Conservation (phyloP, 345 rosid species). For the Firmiana major region DNA sequence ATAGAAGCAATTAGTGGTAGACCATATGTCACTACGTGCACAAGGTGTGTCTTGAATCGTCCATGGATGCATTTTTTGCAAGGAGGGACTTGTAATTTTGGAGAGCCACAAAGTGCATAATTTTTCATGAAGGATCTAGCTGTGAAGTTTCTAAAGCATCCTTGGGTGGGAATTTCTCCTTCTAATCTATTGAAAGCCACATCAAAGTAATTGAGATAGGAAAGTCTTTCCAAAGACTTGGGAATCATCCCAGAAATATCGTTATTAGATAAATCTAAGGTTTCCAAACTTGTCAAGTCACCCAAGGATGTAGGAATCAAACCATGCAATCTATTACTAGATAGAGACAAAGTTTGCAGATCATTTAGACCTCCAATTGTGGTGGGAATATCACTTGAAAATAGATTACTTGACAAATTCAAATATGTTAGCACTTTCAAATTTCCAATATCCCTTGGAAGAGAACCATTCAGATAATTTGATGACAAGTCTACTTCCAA, state of each 20-base stretch:
- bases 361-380: background rate
- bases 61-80: background rate
- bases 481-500: conserved; percentile 5
- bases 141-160: conserved; percentile 1
- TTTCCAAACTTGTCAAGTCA: background rate
- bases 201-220: background rate
- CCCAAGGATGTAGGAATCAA: background rate
- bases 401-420: conserved; percentile 10
- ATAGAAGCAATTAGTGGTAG: background rate
- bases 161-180: background rate
- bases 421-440: background rate
- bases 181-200: background rate
- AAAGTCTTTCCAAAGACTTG: background rate
- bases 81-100: background rate
- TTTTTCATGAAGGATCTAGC: conserved; percentile 6
- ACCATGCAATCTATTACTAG: background rate
- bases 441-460: background rate
- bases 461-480: conserved; percentile 6
- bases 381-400: conserved; percentile 11
- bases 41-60: background rate
- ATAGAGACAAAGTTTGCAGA: background rate
- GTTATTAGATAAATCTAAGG: conserved; percentile 11
- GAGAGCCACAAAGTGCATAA: background rate
- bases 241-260: conserved; percentile 1
- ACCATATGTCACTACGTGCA: background rate